These are phyloP conservation scores for Wickerhamiella slavikovae DNA, from an alignment of 805 yeast genomes.

Conservation along the genomic window DNA sequence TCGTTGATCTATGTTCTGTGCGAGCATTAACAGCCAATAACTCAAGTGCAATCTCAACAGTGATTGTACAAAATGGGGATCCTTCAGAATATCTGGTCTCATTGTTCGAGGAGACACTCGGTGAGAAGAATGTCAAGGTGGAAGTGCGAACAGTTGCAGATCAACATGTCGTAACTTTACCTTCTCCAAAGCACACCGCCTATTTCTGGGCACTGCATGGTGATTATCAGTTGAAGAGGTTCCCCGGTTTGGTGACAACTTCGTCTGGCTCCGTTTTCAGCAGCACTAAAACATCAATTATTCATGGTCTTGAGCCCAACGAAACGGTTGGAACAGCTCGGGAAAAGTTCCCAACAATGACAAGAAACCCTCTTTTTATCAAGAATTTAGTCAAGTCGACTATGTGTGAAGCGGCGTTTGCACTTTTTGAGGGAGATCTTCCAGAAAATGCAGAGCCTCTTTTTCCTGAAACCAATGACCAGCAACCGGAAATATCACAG, in stretches of 20 bases:
- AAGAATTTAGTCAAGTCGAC: background rate
- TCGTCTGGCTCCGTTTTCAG: background rate
- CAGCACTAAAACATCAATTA: background rate
- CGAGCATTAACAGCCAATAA: background rate
- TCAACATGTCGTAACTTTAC: slow-evolving; percentile 1
- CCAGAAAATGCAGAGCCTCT: background rate
- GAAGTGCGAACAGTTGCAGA: background rate
- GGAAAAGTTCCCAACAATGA: background rate
- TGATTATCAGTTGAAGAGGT: slow-evolving; percentile 1
- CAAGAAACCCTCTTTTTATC: background rate
- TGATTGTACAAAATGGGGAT: background rate
- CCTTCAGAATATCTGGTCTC: background rate
- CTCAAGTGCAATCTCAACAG: background rate
- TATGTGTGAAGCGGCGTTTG: background rate
- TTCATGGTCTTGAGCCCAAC: background rate
- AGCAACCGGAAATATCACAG: no score
- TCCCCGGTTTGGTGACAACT: slow-evolving; percentile 4
- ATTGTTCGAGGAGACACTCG: background rate
- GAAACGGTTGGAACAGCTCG: background rate
- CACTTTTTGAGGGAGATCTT: background rate
- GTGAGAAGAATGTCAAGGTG: background rate
- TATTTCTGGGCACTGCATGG: slow-evolving; percentile 4
- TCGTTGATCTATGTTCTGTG: background rate
- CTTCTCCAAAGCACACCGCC: slow-evolving; percentile 4
- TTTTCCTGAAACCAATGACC: background rate